These are phyloP conservation scores for Penicilliopsis zonata DNA, from an alignment of 495 filamentous ascomycete genomes.

Conservation along the genomic window DNA sequence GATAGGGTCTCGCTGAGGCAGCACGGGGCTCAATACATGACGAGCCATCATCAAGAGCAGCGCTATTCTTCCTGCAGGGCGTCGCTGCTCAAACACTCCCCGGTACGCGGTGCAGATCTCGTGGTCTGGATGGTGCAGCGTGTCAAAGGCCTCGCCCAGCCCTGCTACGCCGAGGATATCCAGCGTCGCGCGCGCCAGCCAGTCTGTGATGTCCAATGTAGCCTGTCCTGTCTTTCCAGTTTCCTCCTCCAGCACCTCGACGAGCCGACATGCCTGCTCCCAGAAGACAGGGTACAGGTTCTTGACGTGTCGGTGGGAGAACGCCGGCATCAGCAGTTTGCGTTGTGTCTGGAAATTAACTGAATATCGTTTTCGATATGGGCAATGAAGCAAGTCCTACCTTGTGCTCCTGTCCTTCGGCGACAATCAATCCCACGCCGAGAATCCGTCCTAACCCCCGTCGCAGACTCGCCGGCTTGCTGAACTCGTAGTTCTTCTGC, in stretches of 20 bases:
- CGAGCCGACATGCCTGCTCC: too few species aligned
- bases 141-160: slow-evolving; percentile 69
- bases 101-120: slow-evolving; percentile 54
- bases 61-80: too few species aligned
- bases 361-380: neutral
- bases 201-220: slow-evolving; percentile 51
- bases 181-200: slow-evolving; percentile 62
- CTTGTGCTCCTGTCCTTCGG: slow-evolving; percentile 81
- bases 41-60: too few species aligned
- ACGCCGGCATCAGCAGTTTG: slow-evolving; percentile 72
- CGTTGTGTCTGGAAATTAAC: slow-evolving; percentile 42
- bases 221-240: too few species aligned
- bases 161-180: slow-evolving; percentile 87
- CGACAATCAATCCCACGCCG: slow-evolving; percentile 66
- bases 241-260: slow-evolving; percentile 34
- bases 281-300: slow-evolving; percentile 80
- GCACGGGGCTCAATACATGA: too few species aligned
- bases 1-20: too few species aligned
- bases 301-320: slow-evolving; percentile 75
- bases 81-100: slow-evolving; percentile 33
- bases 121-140: slow-evolving; percentile 51
- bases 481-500: slow-evolving; percentile 65
- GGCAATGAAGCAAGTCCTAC: slow-evolving; percentile 11
- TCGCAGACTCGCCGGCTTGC: slow-evolving; percentile 52
- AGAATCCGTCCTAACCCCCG: slow-evolving; percentile 48